phyloP scores from a whole-genome alignment of 352 stramenopile species.

The Ophiocytium majus region DNA sequence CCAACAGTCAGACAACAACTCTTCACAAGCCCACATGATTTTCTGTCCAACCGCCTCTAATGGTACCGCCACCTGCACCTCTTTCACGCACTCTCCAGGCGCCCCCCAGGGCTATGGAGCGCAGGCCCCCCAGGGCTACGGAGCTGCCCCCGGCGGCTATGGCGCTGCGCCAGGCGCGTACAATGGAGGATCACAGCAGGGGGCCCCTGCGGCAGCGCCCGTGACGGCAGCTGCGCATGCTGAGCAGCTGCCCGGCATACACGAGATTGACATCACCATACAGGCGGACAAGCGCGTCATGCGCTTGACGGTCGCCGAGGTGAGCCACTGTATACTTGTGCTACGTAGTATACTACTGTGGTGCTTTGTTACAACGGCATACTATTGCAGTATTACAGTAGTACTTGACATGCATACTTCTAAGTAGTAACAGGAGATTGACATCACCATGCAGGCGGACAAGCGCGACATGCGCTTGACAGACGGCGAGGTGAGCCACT shows the following conservation, averaged over 20 bases:
- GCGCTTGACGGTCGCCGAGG: conserved; percentile 52
- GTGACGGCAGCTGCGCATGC: conserved; percentile 10
- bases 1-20: too few species aligned
- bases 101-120: neutral
- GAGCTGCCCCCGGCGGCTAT: neutral
- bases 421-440: conserved; percentile 45
- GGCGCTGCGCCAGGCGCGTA: neutral
- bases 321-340: too few species aligned
- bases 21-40: too few species aligned
- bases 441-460: conserved; percentile 52
- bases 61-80: too few species aligned
- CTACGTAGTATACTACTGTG: too few species aligned
- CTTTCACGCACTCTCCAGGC: neutral
- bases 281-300: conserved; percentile 55
- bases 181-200: neutral
- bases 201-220: neutral
- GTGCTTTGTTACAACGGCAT: too few species aligned
- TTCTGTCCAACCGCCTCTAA: too few species aligned
- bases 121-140: neutral
- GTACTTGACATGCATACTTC: too few species aligned
- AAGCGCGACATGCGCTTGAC: conserved; percentile 56
- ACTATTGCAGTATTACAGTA: too few species aligned
- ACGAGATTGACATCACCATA: conserved; percentile 49
- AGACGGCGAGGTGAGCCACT: conserved; percentile 28
- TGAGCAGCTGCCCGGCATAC: conserved; percentile 39